These are phyloP conservation scores for Cicer cuneatum DNA, from an alignment of 306 rosid genomes.

Conservation along the genomic window DNA sequence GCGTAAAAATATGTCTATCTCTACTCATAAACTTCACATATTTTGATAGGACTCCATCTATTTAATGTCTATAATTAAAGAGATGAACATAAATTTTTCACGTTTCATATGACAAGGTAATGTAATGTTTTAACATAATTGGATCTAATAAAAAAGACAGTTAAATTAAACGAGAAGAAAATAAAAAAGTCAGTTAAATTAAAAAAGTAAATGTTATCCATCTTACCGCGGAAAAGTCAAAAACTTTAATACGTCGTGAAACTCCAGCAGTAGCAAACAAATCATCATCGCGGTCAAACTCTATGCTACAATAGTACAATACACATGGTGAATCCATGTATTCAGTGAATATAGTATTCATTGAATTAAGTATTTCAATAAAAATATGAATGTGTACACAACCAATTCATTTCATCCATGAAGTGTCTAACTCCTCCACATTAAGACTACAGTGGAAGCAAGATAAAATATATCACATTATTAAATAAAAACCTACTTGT, in stretches of 20 bases:
- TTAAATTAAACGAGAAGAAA: conserved; percentile 27
- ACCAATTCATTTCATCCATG: conserved; percentile 26
- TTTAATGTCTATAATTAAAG: conserved; percentile 8
- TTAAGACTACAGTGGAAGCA: neutral
- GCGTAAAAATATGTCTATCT: neutral
- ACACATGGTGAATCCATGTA: conserved; percentile 44
- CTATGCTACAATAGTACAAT: conserved; percentile 92
- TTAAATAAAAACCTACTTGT: conserved; percentile 15
- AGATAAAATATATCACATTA: conserved; percentile 12
- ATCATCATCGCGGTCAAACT: conserved; percentile 93
- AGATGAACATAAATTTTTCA: neutral
- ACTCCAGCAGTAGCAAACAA: conserved; percentile 98
- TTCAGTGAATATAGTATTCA: conserved; percentile 25
- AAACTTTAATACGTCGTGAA: conserved; percentile 92
- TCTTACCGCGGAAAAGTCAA: conserved; percentile 87
- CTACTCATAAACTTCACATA: neutral
- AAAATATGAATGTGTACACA: neutral
- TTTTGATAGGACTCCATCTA: neutral
- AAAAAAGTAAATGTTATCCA: conserved; percentile 31
- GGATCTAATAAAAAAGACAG: neutral
- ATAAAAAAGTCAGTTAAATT: conserved; percentile 2
- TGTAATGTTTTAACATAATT: neutral
- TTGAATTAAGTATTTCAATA: conserved; percentile 13
- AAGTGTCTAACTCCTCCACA: conserved; percentile 34
- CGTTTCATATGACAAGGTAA: neutral